These are phyloP conservation scores for Pichia membranifaciens DNA, from an alignment of 805 yeast genomes.

Conservation along the genomic window DNA sequence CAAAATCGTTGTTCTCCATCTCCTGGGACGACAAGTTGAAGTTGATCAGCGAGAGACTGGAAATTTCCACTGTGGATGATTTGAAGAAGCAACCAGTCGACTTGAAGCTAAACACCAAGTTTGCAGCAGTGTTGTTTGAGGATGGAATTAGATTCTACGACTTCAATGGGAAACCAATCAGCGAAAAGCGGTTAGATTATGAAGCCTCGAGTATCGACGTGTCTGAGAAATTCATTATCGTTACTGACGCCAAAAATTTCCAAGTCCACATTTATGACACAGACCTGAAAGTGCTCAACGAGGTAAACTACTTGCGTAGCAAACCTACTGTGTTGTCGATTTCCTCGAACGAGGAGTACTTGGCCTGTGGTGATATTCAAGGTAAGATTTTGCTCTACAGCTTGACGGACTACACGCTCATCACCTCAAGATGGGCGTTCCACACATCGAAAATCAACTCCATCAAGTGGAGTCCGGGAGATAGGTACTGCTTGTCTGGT, in stretches of 20 bases:
- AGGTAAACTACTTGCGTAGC: constrained; percentile 46
- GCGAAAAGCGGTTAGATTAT: constrained; percentile 30
- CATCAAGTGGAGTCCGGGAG: constrained; percentile 74
- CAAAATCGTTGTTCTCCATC: constrained; percentile 30
- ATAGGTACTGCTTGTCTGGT: constrained; percentile 67
- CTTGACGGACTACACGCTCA: constrained; percentile 44
- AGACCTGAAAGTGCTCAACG: constrained; percentile 15
- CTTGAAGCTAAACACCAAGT: constrained; percentile 31
- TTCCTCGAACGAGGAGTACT: constrained; percentile 60
- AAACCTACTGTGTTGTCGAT: constrained; percentile 58
- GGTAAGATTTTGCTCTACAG: constrained; percentile 82
- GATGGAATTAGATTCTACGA: constrained; percentile 34
- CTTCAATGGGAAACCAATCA: constrained; percentile 26
- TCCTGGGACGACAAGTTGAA: constrained; percentile 88
- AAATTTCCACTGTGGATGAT: constrained; percentile 25
- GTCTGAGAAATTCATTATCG: constrained; percentile 38
- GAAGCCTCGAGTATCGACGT: constrained; percentile 44
- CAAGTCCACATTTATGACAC: constrained; percentile 34
- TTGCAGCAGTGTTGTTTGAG: constrained; percentile 41
- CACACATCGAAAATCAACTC: constrained; percentile 78
- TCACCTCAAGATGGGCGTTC: constrained; percentile 93
- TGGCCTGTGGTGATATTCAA: constrained; percentile 81
- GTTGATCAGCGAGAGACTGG: constrained; percentile 24
- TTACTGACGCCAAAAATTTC: constrained; percentile 41
- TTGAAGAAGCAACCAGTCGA: constrained; percentile 46